Percentiles rank a stretch among this genome's conserved stretches.
phyloP scores from a whole-genome alignment of 805 yeast species.

The Millerozyma acaciae region DNA sequence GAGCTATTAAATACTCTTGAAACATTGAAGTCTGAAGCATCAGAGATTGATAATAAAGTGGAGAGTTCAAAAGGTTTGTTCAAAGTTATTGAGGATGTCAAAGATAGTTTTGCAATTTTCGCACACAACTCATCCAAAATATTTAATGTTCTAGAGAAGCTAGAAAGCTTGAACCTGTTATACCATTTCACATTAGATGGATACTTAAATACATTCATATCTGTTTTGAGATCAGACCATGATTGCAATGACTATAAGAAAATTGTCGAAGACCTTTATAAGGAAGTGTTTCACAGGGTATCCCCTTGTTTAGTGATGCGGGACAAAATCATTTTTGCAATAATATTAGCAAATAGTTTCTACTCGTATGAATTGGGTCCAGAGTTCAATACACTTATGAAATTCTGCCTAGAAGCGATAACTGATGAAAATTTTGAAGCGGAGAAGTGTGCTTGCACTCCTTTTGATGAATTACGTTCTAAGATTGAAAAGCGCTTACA shows the following conservation, averaged over 20 bases:
- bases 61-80: slow-evolving; percentile 53
- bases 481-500: too few species aligned
- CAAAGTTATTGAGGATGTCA: slow-evolving; percentile 46
- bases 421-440: too few species aligned
- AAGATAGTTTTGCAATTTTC: slow-evolving; percentile 47
- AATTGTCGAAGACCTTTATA: slow-evolving; percentile 39
- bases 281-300: slow-evolving; percentile 41
- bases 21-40: slow-evolving; percentile 58
- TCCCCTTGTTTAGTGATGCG: slow-evolving; percentile 43
- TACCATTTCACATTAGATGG: slow-evolving; percentile 56
- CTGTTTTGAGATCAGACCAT: slow-evolving; percentile 13
- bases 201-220: slow-evolving; percentile 17
- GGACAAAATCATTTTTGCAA: slow-evolving; percentile 48
- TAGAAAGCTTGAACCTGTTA: slow-evolving; percentile 40
- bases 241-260: slow-evolving; percentile 13
- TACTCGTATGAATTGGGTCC: slow-evolving; percentile 22
- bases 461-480: too few species aligned
- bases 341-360: too few species aligned
- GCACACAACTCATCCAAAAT: slow-evolving; percentile 54
- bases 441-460: too few species aligned
- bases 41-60: slow-evolving; percentile 49
- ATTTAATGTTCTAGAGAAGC: slow-evolving; percentile 41
- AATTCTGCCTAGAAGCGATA: too few species aligned
- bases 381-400: too few species aligned
- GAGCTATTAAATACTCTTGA: slow-evolving; percentile 58